Conservation (phyloP, 768 basidiomycete genomes). For the Termitomyces sp. region DNA sequence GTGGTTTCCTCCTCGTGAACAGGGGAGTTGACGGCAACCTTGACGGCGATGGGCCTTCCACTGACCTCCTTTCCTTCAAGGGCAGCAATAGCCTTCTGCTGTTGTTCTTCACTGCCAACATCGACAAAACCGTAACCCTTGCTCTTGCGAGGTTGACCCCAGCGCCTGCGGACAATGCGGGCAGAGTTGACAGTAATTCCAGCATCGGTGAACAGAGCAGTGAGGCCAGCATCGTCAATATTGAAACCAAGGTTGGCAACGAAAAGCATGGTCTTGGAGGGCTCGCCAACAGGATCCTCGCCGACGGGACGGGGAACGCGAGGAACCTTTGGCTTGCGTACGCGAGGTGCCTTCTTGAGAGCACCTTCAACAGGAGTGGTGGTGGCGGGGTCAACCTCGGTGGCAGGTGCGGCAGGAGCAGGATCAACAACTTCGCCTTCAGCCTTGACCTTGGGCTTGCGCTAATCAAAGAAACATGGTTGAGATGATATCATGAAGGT, state of each 20-base stretch:
- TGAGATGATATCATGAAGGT: constrained; percentile 16
- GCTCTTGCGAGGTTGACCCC: constrained; percentile 80
- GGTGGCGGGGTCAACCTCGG: constrained; percentile 22
- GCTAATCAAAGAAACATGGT: constrained; percentile 31
- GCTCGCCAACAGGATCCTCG: constrained; percentile 83
- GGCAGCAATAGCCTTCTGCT: constrained; percentile 84
- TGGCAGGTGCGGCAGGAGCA: constrained; percentile 26
- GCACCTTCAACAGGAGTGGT: constrained; percentile 29
- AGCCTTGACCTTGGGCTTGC: constrained; percentile 51
- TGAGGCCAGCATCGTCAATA: constrained; percentile 80
- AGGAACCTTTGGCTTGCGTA: constrained; percentile 51
- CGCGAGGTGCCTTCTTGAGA: constrained; percentile 44
- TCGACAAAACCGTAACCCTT: constrained; percentile 99
- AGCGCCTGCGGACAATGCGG: constrained; percentile 83
- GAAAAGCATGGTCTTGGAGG: constrained; percentile 85
- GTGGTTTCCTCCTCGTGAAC: constrained; percentile 47
- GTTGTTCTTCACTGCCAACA: constrained; percentile 82
- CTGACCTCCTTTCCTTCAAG: constrained; percentile 86
- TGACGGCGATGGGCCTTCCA: constrained; percentile 85
- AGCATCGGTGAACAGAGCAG: constrained; percentile 79
- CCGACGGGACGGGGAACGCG: constrained; percentile 66
- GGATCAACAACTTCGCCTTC: constrained; percentile 34
- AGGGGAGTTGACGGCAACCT: constrained; percentile 87
- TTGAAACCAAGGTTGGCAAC: constrained; percentile 98
- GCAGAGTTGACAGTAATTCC: constrained; percentile 80